Conservation (phyloP, 2,329 filamentous ascomycete species). For the Hymenoscyphus infarciens region DNA sequence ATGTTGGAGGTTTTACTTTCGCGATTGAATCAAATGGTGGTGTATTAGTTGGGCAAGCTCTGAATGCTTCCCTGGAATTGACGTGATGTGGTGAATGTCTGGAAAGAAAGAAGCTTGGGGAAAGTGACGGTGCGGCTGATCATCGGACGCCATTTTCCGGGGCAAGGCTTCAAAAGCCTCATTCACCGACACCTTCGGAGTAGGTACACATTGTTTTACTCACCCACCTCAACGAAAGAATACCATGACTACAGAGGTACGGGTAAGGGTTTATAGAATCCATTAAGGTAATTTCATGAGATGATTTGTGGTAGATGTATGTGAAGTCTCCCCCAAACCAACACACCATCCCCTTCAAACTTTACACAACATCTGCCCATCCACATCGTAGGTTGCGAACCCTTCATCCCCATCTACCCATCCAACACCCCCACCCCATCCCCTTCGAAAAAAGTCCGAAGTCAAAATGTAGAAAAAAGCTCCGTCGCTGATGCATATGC, state of each 20-base stretch:
- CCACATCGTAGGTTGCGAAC: neutral
- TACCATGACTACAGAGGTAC: no score
- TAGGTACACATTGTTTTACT: no score
- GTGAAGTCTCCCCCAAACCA: neutral
- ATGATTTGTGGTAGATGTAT: neutral
- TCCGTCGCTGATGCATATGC: slow-evolving; percentile 17
- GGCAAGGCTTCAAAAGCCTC: no score
- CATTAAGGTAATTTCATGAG: neutral
- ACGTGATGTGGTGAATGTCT: neutral
- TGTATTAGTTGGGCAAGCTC: neutral
- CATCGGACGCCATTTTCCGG: no score
- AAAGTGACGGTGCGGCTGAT: no score
- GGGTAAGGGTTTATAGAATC: neutral
- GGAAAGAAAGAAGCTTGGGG: no score
- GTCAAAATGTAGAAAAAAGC: neutral
- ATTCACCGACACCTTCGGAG: no score
- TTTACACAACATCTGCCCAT: neutral
- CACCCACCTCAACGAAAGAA: no score
- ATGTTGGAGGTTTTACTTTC: neutral
- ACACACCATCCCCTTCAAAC: neutral
- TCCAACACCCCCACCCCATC: neutral
- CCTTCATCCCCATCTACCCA: slow-evolving; percentile 2
- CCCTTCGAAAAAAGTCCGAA: neutral
- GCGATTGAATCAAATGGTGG: neutral
- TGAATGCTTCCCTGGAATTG: neutral